Conservation (phyloP, 2,329 filamentous ascomycete genomes). For the Leptographium wingfieldii region DNA sequence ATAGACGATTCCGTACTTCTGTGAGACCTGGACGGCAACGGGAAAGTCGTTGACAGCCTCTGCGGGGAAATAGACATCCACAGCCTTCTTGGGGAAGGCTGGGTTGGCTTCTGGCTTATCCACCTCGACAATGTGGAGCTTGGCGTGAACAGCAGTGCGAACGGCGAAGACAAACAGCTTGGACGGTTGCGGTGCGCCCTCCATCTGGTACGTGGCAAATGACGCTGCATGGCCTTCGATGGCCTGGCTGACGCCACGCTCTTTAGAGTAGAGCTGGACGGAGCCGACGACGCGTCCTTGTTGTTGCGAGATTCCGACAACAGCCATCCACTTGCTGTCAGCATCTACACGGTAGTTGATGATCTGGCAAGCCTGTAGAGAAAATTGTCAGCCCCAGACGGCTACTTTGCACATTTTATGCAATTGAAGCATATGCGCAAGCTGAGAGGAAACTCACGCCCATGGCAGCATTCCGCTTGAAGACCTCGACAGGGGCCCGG, state of each 20-base stretch:
- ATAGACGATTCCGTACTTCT: constrained; percentile 94
- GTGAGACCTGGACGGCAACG: constrained; percentile 91
- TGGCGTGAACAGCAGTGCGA: constrained; percentile 75
- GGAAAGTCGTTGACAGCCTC: constrained; percentile 97
- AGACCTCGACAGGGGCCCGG: constrained; percentile 77
- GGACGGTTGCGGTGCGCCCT: constrained; percentile 79
- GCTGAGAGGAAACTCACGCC: constrained; percentile 42
- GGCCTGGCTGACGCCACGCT: constrained; percentile 91
- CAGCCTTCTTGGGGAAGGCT: constrained; percentile 84
- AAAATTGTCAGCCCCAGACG: neutral
- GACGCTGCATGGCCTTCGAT: constrained; percentile 96
- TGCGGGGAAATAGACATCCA: constrained; percentile 94
- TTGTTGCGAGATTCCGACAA: constrained; percentile 90
- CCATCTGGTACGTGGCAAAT: constrained; percentile 79
- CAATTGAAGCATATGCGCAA: too few relatives aligned
- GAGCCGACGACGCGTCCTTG: constrained; percentile 87
- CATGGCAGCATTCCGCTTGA: constrained; percentile 87
- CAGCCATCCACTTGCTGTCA: constrained; percentile 96
- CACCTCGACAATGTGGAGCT: constrained; percentile 95
- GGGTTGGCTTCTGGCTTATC: constrained; percentile 87
- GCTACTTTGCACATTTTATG: neutral
- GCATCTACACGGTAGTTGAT: constrained; percentile 98
- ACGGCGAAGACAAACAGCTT: constrained; percentile 97
- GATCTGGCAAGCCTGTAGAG: constrained; percentile 78
- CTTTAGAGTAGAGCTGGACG: constrained; percentile 95